phyloP scores from a whole-genome alignment of 1,284 basidiomycete species.

The Schizophyllum commune region DNA sequence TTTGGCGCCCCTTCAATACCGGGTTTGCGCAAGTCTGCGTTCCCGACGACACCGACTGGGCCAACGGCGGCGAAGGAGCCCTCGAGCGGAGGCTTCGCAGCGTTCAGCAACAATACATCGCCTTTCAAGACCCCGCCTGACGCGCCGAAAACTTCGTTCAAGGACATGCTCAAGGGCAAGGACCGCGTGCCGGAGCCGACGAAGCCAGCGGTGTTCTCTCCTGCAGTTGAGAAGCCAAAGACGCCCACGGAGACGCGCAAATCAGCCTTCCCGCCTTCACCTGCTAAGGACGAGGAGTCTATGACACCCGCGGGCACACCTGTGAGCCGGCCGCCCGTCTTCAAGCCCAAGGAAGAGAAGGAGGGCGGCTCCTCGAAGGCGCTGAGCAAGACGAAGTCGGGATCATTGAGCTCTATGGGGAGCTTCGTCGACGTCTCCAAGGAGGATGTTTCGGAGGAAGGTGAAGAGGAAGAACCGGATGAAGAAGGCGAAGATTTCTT shows the following conservation, averaged over 20 bases:
- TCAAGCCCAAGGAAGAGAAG: conserved; percentile 9
- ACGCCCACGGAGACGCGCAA: conserved; percentile 6
- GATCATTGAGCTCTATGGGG: conserved; percentile 25
- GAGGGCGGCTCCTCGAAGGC: not conserved
- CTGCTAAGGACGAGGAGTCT: conserved; percentile 1
- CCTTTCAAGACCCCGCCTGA: conserved; percentile 37
- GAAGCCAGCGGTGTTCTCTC: conserved; percentile 2
- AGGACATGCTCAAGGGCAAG: conserved; percentile 30
- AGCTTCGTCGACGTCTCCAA: conserved; percentile 31
- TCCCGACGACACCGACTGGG: conserved; percentile 16
- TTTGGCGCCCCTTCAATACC: conserved; percentile 34
- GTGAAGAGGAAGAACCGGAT: conserved; percentile 17
- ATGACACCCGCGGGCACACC: not conserved
- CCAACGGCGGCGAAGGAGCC: conserved; percentile 23
- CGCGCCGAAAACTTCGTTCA: conserved; percentile 29
- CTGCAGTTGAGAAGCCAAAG: conserved; percentile 9
- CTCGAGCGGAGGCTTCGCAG: conserved; percentile 34
- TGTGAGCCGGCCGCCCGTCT: not conserved
- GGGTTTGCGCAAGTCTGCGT: conserved; percentile 28
- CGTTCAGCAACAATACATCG: conserved; percentile 36
- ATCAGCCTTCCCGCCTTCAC: not conserved
- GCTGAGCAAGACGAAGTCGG: not conserved
- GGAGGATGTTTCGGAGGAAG: conserved; percentile 18
- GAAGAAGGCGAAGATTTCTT: conserved; percentile 22
- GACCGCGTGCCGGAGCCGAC: conserved; percentile 15